A percentile compares a stretch with the other conserved stretches of the same genome.
These are phyloP conservation scores for Flaveria floridana DNA, from an alignment of 140 eudicot species.

Conservation along the genomic window DNA sequence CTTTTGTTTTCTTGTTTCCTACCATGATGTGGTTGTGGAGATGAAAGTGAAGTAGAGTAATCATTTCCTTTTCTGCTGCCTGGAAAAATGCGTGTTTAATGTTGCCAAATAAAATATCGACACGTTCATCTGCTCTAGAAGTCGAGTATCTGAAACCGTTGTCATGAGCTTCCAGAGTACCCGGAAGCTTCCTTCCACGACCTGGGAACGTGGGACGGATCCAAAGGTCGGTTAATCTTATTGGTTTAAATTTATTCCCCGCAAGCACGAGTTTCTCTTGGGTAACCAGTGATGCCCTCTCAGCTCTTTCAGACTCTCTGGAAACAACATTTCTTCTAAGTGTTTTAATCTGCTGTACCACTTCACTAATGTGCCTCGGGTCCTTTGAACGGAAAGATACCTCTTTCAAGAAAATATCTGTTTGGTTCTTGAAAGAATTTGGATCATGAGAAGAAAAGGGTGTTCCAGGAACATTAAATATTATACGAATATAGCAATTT, in stretches of 20 bases:
- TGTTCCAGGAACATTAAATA: constrained; percentile 43
- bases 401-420: constrained; percentile 38
- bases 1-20: constrained; percentile 49
- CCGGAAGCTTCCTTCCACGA: constrained; percentile 48
- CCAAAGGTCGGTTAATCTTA: constrained; percentile 41
- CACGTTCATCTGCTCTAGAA: constrained; percentile 46
- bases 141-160: constrained; percentile 48
- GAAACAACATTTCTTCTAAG: constrained; percentile 39
- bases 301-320: constrained; percentile 46
- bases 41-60: constrained; percentile 42
- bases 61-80: constrained; percentile 50
- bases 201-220: constrained; percentile 47
- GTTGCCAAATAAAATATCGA: constrained; percentile 42
- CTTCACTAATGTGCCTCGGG: constrained; percentile 46
- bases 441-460: constrained; percentile 42
- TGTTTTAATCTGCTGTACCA: constrained; percentile 42
- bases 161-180: constrained; percentile 44
- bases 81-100: constrained; percentile 47
- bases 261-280: constrained; percentile 48
- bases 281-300: constrained; percentile 44
- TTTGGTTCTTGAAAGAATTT: constrained; percentile 27
- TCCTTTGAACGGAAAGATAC: constrained; percentile 44
- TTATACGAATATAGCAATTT: constrained; percentile 40
- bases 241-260: constrained; percentile 40
- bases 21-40: constrained; percentile 52